phyloP scores from a whole-genome alignment of 148 eudicot genomes.

The Vaccinium vitisidaea region DNA sequence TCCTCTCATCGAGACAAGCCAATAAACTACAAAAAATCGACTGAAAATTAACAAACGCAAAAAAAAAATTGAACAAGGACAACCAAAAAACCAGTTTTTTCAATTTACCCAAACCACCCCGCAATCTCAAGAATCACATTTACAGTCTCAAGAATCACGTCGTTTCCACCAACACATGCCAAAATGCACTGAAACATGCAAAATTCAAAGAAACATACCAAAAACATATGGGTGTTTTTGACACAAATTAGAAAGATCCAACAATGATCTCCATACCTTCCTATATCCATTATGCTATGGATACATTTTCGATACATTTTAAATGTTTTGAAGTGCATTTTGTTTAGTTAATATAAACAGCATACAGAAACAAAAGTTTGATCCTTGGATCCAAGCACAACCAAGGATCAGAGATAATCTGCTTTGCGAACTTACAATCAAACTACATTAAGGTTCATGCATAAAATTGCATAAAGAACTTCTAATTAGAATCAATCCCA shows the following conservation, averaged over 20 bases:
- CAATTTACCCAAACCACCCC: too few relatives aligned
- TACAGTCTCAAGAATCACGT: background rate
- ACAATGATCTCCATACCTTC: background rate
- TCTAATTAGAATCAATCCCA: background rate
- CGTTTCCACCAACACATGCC: background rate
- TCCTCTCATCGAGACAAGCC: too few relatives aligned
- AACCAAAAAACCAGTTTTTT: too few relatives aligned
- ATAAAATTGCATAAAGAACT: background rate
- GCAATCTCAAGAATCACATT: too few relatives aligned
- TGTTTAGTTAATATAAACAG: background rate
- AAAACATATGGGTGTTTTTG: background rate
- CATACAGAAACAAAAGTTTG: background rate
- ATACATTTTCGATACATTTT: background rate
- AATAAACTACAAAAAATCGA: too few relatives aligned
- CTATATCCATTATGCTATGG: background rate
- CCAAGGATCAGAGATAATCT: background rate
- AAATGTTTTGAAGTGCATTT: background rate
- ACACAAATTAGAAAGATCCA: background rate
- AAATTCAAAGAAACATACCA: too few relatives aligned
- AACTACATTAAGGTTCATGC: background rate
- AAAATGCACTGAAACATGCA: background rate
- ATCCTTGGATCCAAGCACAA: constrained; percentile 3
- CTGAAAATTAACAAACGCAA: too few relatives aligned
- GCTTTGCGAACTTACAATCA: background rate
- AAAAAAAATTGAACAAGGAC: too few relatives aligned